phyloP scores from a whole-genome alignment of 257 asterid species.

The Fraxinus pennsylvanica region DNA sequence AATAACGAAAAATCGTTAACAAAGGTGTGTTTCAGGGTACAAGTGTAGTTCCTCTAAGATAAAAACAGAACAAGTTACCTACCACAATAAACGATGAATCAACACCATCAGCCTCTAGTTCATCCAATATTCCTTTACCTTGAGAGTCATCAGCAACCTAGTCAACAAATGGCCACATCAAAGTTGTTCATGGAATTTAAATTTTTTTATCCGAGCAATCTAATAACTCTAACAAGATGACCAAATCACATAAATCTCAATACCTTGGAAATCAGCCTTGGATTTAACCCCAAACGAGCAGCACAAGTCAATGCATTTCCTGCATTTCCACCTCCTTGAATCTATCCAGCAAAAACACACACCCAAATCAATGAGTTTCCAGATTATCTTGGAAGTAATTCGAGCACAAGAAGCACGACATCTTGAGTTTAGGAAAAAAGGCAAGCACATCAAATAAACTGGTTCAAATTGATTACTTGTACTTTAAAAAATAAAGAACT shows the following conservation, averaged over 20 bases:
- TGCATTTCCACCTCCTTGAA: slow-evolving; percentile 93
- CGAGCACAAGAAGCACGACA: background rate
- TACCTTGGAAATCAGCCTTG: slow-evolving; percentile 89
- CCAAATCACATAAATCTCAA: slow-evolving; percentile 13
- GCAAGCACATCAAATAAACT: background rate
- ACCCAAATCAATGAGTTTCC: background rate
- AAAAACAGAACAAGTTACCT: slow-evolving; percentile 19
- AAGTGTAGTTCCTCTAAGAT: background rate
- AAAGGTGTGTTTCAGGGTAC: background rate
- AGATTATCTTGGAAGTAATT: background rate
- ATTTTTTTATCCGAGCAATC: background rate
- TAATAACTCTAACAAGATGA: slow-evolving; percentile 10
- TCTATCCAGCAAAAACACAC: slow-evolving; percentile 38
- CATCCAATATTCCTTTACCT: slow-evolving; percentile 83
- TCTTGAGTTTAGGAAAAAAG: background rate
- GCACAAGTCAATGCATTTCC: slow-evolving; percentile 93
- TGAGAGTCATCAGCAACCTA: slow-evolving; percentile 94
- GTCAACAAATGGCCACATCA: slow-evolving; percentile 15
- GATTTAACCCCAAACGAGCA: slow-evolving; percentile 80
- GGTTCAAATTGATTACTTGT: background rate
- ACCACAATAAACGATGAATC: slow-evolving; percentile 82
- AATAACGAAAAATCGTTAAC: background rate
- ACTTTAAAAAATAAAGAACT: too few species aligned
- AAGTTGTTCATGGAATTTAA: background rate
- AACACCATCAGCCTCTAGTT: slow-evolving; percentile 82